Percentiles rank a stretch among this genome's conserved stretches.
Conservation (phyloP, 129 eudicot species). For the Chrysanthemum makinoi region DNA sequence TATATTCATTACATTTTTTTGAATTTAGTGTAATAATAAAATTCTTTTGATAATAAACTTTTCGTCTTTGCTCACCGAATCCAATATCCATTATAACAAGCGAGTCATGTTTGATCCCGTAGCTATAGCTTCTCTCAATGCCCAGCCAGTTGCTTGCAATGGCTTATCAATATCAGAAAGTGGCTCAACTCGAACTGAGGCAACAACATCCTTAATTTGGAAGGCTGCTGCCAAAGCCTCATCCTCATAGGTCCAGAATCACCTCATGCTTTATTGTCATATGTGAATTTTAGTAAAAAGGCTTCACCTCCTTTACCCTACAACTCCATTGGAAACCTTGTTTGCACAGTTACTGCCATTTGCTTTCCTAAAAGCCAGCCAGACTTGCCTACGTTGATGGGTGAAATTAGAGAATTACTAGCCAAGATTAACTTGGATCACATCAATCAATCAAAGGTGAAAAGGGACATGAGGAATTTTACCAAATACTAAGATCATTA, state of each 20-base stretch:
- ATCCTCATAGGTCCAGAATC: background rate
- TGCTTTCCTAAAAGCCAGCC: background rate
- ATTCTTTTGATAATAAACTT: too few species aligned
- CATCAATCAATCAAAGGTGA: background rate
- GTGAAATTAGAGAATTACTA: slow-evolving; percentile 3
- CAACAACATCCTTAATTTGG: slow-evolving; percentile 7
- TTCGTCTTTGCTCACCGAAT: too few species aligned
- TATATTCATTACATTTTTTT: too few species aligned
- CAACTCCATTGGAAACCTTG: background rate
- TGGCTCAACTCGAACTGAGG: slow-evolving; percentile 8
- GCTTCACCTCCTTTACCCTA: slow-evolving; percentile 2
- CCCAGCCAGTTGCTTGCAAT: background rate
- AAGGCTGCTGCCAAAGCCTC: slow-evolving; percentile 11
- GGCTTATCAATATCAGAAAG: background rate
- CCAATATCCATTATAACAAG: too few species aligned
- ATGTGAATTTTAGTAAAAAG: background rate
- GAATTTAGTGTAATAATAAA: too few species aligned
- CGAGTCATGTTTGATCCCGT: slow-evolving; percentile 22
- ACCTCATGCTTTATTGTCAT: background rate
- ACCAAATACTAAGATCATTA: background rate
- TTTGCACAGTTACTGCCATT: background rate
- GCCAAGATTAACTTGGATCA: background rate
- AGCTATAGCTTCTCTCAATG: slow-evolving; percentile 24
- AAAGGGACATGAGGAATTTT: background rate
- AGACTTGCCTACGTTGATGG: slow-evolving; percentile 9